These are phyloP conservation scores for Kuraishia borneana DNA, from an alignment of 805 yeast species.

Conservation along the genomic window DNA sequence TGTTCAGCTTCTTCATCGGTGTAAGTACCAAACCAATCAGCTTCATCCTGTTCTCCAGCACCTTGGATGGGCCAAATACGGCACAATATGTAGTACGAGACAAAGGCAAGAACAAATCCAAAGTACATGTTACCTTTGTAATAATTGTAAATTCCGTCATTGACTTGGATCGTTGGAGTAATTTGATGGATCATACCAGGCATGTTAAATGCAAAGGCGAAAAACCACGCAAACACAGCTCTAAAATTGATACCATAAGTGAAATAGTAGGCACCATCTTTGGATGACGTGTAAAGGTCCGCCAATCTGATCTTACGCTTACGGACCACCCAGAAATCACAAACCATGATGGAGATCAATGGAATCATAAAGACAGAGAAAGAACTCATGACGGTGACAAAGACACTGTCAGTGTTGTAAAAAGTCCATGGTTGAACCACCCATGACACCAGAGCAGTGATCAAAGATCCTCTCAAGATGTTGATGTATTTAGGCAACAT, in stretches of 20 bases:
- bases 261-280: slow-evolving; percentile 24
- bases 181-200: slow-evolving; percentile 33
- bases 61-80: slow-evolving; percentile 23
- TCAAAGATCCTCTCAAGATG: slow-evolving; percentile 32
- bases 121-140: slow-evolving; percentile 18
- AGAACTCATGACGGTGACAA: slow-evolving; percentile 16
- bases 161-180: slow-evolving; percentile 19
- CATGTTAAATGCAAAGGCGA: slow-evolving; percentile 33
- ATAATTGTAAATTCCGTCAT: slow-evolving; percentile 5
- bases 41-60: slow-evolving; percentile 20
- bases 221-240: slow-evolving; percentile 23
- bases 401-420: slow-evolving; percentile 20
- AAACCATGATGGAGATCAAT: slow-evolving; percentile 21
- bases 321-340: slow-evolving; percentile 29
- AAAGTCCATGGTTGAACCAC: slow-evolving; percentile 29
- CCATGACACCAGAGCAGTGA: slow-evolving; percentile 22
- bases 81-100: slow-evolving; percentile 22
- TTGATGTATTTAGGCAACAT: slow-evolving; percentile 30
- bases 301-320: slow-evolving; percentile 23
- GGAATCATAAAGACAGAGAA: slow-evolving; percentile 29
- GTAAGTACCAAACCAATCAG: slow-evolving; percentile 18
- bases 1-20: slow-evolving; percentile 19
- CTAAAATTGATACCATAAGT: slow-evolving; percentile 30
- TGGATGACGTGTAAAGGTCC: slow-evolving; percentile 23
- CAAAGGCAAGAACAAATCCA: slow-evolving; percentile 26